A percentile compares a stretch with the other conserved stretches of the same genome.
phyloP scores from a whole-genome alignment of 768 basidiomycete genomes.

The Stropharia rugosoannulata region DNA sequence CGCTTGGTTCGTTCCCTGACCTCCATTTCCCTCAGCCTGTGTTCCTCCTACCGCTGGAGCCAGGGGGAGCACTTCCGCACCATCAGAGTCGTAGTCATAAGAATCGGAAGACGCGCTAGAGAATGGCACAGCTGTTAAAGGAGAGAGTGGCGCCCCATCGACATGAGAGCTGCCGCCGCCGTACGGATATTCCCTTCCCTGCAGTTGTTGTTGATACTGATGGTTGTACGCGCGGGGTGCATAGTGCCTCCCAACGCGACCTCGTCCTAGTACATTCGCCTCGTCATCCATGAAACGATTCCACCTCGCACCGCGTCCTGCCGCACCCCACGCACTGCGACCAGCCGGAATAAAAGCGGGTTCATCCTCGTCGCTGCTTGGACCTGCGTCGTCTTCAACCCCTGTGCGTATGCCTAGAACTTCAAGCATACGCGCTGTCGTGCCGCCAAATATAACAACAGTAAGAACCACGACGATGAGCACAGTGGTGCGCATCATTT shows the following conservation, averaged over 20 bases:
- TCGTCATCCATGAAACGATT: constrained; percentile 44
- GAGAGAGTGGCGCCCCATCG: constrained; percentile 13
- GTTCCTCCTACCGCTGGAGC: constrained; percentile 45
- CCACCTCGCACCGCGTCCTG: constrained; percentile 38
- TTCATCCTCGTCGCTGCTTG: constrained; percentile 56
- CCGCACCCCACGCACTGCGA: constrained; percentile 32
- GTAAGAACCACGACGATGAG: constrained; percentile 95
- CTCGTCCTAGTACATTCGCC: constrained; percentile 34
- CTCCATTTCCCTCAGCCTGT: neutral
- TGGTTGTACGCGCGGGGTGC: constrained; percentile 58
- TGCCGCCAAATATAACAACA: constrained; percentile 93
- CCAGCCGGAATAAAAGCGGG: constrained; percentile 20
- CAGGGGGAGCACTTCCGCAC: constrained; percentile 77
- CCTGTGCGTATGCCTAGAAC: constrained; percentile 95
- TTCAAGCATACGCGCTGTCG: constrained; percentile 96
- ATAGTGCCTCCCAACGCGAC: constrained; percentile 59
- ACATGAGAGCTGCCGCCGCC: neutral
- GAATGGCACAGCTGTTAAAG: constrained; percentile 40
- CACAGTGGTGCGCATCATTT: constrained; percentile 89
- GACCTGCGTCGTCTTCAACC: constrained; percentile 86
- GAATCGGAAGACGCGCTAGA: constrained; percentile 76
- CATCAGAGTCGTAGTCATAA: constrained; percentile 77
- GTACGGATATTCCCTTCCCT: neutral
- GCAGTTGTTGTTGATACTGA: constrained; percentile 31
- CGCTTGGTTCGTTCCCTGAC: constrained; percentile 23